Conservation (phyloP, 305 asterid species). For the Plantago coronopus region DNA sequence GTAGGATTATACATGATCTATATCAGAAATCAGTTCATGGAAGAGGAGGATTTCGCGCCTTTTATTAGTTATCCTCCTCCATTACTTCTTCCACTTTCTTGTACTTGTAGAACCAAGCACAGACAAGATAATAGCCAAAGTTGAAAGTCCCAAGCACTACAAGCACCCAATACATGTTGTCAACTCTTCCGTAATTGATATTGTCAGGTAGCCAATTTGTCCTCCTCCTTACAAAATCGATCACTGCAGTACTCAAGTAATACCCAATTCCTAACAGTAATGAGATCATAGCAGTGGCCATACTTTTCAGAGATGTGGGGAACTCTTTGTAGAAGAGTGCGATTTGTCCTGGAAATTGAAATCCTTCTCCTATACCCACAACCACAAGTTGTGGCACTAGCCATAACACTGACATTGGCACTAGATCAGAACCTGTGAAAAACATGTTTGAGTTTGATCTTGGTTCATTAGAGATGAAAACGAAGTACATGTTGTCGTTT, state of each 20-base stretch:
- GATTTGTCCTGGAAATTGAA: conserved; percentile 58
- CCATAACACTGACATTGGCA: conserved; percentile 46
- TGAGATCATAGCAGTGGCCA: conserved; percentile 42
- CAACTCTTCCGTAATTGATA: conserved; percentile 46
- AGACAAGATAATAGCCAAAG: conserved; percentile 41
- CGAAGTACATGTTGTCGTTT: too few species aligned
- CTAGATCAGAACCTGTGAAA: conserved; percentile 1
- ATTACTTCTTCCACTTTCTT: conserved; percentile 5
- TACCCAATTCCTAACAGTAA: conserved; percentile 23
- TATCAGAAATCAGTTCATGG: too few species aligned
- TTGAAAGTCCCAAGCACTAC: conserved; percentile 32
- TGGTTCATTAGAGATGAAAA: too few species aligned
- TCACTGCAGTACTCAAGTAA: too few species aligned
- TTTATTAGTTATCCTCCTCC: too few species aligned
- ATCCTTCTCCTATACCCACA: conserved; percentile 57
- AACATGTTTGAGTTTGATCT: too few species aligned
- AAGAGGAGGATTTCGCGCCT: too few species aligned
- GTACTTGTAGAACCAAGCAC: conserved; percentile 31
- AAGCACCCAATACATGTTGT: conserved; percentile 46
- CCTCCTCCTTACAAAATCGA: too few species aligned
- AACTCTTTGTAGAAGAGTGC: conserved; percentile 49
- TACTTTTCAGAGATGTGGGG: conserved; percentile 38
- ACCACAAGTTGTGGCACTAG: conserved; percentile 45
- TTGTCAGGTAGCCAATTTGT: conserved; percentile 49
- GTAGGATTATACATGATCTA: too few species aligned